These are phyloP conservation scores for Orychophragmus violaceus DNA, from an alignment of 345 rosid genomes.

Conservation along the genomic window DNA sequence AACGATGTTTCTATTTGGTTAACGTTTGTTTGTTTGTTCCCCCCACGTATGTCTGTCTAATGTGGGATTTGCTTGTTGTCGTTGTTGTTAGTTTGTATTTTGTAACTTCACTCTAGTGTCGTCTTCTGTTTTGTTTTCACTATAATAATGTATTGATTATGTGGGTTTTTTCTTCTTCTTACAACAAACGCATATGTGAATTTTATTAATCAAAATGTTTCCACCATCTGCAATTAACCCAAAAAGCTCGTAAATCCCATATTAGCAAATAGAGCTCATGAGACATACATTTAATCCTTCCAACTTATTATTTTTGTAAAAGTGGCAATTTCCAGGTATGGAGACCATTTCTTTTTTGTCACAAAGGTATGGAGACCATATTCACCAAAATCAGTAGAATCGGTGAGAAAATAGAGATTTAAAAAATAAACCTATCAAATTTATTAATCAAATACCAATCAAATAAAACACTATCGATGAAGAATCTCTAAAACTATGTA, in stretches of 20 bases:
- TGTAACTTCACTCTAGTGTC: neutral
- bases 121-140: neutral
- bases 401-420: no score
- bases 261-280: neutral
- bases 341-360: no score
- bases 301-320: no score
- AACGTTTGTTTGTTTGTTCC: neutral
- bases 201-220: neutral
- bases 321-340: no score
- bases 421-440: neutral
- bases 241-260: neutral
- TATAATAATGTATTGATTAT: neutral
- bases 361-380: no score
- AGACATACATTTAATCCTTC: neutral
- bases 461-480: no score
- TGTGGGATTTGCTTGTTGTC: neutral
- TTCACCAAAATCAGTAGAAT: no score
- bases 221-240: neutral
- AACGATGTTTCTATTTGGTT: conserved; percentile 2
- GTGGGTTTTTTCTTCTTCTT: neutral
- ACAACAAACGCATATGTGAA: neutral
- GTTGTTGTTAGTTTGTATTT: neutral
- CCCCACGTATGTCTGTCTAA: neutral
- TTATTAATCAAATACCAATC: no score
- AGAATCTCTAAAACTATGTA: neutral